Conservation (phyloP, 768 basidiomycete genomes). For the Lactarius hatsudake region DNA sequence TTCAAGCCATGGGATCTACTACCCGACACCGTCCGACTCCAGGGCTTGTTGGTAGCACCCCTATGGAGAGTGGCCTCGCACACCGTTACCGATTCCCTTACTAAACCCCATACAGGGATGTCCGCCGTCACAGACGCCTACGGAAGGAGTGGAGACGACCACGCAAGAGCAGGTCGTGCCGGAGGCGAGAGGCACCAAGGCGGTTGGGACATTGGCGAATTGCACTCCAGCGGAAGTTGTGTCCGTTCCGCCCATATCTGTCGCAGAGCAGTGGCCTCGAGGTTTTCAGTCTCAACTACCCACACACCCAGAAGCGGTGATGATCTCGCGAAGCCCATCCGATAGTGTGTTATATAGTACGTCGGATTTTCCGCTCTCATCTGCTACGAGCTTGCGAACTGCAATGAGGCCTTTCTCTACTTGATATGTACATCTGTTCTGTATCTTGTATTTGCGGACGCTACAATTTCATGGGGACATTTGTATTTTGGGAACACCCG, state of each 20-base stretch:
- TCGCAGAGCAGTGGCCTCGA: not conserved
- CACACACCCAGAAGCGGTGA: not conserved
- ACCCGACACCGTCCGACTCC: not conserved
- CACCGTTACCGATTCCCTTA: not conserved
- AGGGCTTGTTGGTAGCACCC: not conserved
- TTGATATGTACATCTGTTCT: not conserved
- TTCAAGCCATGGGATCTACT: not conserved
- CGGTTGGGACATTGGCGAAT: not conserved
- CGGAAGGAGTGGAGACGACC: not conserved
- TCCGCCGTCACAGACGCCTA: not conserved
- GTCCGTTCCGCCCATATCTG: not conserved
- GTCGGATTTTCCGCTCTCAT: not conserved
- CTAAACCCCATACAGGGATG: too few species aligned
- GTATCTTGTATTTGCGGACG: not conserved
- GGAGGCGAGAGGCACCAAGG: not conserved
- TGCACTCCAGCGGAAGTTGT: not conserved
- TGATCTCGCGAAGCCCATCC: not conserved
- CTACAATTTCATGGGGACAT: not conserved
- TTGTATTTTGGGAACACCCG: not conserved
- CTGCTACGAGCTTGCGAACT: not conserved
- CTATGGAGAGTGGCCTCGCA: not conserved
- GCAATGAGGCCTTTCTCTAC: not conserved
- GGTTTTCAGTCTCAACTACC: not conserved
- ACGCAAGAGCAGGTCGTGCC: not conserved
- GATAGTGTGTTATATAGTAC: not conserved